Percentiles rank a stretch among this genome's conserved stretches.
phyloP scores from a whole-genome alignment of 2,329 filamentous ascomycete genomes.

The Exophiala lecanii-corni region DNA sequence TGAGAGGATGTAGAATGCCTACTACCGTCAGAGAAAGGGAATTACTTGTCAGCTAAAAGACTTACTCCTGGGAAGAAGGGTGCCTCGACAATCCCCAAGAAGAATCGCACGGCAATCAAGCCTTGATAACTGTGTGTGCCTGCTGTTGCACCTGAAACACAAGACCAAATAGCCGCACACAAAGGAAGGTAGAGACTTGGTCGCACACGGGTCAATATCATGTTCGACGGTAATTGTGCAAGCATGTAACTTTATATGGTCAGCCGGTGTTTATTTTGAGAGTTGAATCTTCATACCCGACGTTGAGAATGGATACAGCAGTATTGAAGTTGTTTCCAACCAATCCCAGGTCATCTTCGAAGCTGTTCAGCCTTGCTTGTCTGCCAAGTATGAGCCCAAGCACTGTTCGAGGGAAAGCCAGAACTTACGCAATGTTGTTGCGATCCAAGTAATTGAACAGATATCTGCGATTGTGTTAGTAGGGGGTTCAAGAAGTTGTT shows the following conservation, averaged over 20 bases:
- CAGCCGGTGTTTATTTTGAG: neutral
- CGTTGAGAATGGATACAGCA: slow-evolving; percentile 43
- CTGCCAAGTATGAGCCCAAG: neutral
- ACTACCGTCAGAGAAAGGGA: slow-evolving; percentile 40
- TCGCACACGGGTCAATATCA: slow-evolving; percentile 31
- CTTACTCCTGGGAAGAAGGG: slow-evolving; percentile 56
- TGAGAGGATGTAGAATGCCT: slow-evolving; percentile 53
- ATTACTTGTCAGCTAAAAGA: slow-evolving; percentile 28
- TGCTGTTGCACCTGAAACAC: slow-evolving; percentile 31
- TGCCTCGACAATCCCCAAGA: slow-evolving; percentile 37
- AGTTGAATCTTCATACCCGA: slow-evolving; percentile 47
- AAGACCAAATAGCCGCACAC: slow-evolving; percentile 33
- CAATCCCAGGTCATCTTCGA: slow-evolving; percentile 41
- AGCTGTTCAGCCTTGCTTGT: slow-evolving; percentile 26
- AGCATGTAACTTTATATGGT: slow-evolving; percentile 4
- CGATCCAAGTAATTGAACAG: slow-evolving; percentile 41
- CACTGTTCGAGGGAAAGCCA: neutral
- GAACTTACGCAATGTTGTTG: slow-evolving; percentile 25
- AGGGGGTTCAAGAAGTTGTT: too few species aligned
- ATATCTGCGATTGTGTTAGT: too few species aligned
- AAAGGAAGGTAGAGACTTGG: slow-evolving; percentile 42
- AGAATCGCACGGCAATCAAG: slow-evolving; percentile 38
- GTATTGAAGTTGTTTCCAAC: slow-evolving; percentile 33
- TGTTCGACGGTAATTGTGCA: slow-evolving; percentile 24
- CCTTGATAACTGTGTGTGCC: slow-evolving; percentile 37